These are phyloP conservation scores for Emergomyces pasteurianus DNA, from an alignment of 2,329 filamentous ascomycete genomes.

Conservation along the genomic window DNA sequence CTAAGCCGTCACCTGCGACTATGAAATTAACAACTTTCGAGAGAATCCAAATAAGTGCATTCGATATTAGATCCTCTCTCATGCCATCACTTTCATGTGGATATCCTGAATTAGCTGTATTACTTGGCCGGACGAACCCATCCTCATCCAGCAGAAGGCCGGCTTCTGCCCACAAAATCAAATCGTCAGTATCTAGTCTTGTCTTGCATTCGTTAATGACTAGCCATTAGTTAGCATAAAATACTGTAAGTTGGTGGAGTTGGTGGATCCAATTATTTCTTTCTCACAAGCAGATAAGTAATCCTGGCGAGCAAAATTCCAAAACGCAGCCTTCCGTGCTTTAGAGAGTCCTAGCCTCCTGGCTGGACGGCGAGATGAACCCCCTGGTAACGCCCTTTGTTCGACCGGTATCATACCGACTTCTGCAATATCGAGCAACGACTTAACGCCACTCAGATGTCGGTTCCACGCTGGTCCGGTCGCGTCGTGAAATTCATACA, in stretches of 20 bases:
- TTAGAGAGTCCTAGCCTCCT: constrained; percentile 37
- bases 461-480: constrained; percentile 51
- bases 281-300: constrained; percentile 49
- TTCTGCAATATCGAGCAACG: constrained; percentile 41
- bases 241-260: background rate
- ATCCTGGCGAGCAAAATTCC: constrained; percentile 56
- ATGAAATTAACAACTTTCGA: constrained; percentile 56
- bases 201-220: constrained; percentile 48
- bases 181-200: constrained; percentile 49
- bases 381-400: constrained; percentile 32
- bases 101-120: constrained; percentile 20
- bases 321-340: constrained; percentile 49
- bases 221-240: constrained; percentile 11
- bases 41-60: constrained; percentile 53
- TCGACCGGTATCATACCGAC: constrained; percentile 30
- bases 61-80: constrained; percentile 52
- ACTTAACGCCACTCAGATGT: constrained; percentile 54
- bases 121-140: constrained; percentile 39
- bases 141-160: constrained; percentile 46
- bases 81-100: constrained; percentile 34
- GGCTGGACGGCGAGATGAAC: constrained; percentile 17
- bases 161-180: constrained; percentile 52
- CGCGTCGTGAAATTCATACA: constrained; percentile 57
- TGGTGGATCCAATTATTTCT: background rate
- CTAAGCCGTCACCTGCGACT: constrained; percentile 43